Percentiles rank a stretch among this genome's conserved stretches.
Evolutionary conservation across 768 basidiomycete species (phyloP).

Genomic region (Trametes cingulata): DNA sequence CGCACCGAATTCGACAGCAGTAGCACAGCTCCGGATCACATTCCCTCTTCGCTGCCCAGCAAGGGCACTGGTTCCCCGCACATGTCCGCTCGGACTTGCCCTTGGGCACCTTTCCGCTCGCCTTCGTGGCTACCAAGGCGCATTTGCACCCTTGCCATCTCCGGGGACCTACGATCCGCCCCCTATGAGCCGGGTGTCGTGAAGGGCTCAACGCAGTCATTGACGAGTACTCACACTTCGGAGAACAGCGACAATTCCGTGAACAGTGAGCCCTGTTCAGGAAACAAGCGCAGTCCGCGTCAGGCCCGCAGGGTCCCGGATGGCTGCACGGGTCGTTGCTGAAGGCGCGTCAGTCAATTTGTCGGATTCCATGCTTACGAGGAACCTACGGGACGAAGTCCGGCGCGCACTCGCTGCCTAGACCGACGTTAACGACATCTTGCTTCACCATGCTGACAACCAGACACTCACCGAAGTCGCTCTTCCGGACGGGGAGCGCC

Average conservation of each 20-base stretch:
- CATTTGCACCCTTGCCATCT: conserved; percentile 63
- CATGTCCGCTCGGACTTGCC: conserved; percentile 33
- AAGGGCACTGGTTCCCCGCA: conserved; percentile 50
- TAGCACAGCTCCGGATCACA: conserved; percentile 70
- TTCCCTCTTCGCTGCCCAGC: conserved; percentile 51
- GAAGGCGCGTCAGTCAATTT: neutral
- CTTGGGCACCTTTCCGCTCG: neutral
- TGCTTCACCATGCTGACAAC: neutral
- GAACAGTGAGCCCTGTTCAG: conserved; percentile 54
- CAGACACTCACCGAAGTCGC: neutral
- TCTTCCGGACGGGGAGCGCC: neutral
- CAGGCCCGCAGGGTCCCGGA: conserved; percentile 51
- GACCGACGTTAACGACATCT: neutral
- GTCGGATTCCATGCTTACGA: no score
- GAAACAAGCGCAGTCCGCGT: conserved; percentile 50
- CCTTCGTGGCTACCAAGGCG: conserved; percentile 9
- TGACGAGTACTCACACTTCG: conserved; percentile 43
- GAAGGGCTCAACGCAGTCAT: no score
- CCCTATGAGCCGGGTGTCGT: neutral
- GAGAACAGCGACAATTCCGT: conserved; percentile 52
- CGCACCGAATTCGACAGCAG: conserved; percentile 19
- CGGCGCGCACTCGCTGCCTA: neutral
- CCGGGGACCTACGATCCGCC: conserved; percentile 44
- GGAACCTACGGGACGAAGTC: neutral
- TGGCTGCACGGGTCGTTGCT: conserved; percentile 58